phyloP scores from a whole-genome alignment of 192 early-diverging fungal species.

The Geranomyces michiganensis region DNA sequence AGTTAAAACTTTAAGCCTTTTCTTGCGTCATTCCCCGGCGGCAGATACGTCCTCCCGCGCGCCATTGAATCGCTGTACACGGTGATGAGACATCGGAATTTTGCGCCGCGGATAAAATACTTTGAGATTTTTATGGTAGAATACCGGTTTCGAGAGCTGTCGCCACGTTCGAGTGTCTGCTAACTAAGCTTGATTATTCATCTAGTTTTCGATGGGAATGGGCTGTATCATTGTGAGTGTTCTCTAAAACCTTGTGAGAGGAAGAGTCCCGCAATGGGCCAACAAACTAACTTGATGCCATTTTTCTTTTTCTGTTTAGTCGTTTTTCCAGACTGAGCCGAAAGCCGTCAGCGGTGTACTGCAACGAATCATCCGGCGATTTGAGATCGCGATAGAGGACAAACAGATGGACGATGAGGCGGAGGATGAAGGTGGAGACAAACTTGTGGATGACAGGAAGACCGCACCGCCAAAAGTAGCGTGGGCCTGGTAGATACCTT shows the following conservation, averaged over 20 bases:
- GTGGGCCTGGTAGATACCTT: too few relatives aligned
- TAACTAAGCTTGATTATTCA: not conserved
- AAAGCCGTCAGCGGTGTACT: conserved; percentile 37
- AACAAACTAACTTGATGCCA: not conserved
- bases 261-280: too few relatives aligned
- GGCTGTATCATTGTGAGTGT: conserved; percentile 65
- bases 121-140: conserved; percentile 61
- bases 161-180: too few relatives aligned
- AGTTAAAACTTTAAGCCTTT: too few relatives aligned
- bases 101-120: conserved; percentile 58
- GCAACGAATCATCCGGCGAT: not conserved
- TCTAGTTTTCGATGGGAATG: conserved; percentile 63
- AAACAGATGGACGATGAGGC: not conserved
- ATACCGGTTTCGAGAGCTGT: too few relatives aligned
- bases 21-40: too few relatives aligned
- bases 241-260: too few relatives aligned
- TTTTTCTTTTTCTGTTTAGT: not conserved
- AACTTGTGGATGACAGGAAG: too few relatives aligned
- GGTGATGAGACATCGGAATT: conserved; percentile 60
- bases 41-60: conserved; percentile 67
- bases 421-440: conserved; percentile 1
- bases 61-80: conserved; percentile 67
- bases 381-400: conserved; percentile 12
- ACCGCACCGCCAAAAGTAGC: too few relatives aligned
- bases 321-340: conserved; percentile 45